Evolutionary conservation across 768 basidiomycete genomes (phyloP).

Genomic region (Megacollybia marginata): DNA sequence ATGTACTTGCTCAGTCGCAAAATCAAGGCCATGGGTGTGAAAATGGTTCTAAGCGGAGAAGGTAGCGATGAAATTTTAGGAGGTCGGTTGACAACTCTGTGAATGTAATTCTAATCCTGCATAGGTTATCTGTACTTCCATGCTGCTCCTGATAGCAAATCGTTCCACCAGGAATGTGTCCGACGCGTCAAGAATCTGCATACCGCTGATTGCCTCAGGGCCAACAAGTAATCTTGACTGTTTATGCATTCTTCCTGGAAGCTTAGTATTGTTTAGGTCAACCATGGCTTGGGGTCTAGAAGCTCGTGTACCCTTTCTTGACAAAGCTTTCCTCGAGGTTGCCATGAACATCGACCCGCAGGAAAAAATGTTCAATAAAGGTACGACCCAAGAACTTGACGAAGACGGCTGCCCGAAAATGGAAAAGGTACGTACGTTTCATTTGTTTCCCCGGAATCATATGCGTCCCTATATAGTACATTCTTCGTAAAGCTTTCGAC

Average conservation of each 20-base stretch:
- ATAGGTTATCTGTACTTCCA: conserved; percentile 99
- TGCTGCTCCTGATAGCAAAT: conserved; percentile 80
- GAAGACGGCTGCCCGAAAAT: conserved; percentile 83
- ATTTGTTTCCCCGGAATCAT: conserved; percentile 1
- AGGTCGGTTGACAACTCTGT: conserved; percentile 37
- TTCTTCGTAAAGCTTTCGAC: conserved; percentile 94
- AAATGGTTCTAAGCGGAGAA: conserved; percentile 98
- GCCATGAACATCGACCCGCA: conserved; percentile 86
- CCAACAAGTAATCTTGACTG: conserved; percentile 69
- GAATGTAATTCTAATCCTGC: conserved; percentile 4
- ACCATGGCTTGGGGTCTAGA: conserved; percentile 99
- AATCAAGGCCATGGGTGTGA: conserved; percentile 99
- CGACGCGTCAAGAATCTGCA: conserved; percentile 96
- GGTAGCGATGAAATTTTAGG: conserved; percentile 97
- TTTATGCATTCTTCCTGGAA: not conserved
- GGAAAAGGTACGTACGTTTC: conserved; percentile 71
- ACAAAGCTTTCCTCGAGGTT: conserved; percentile 91
- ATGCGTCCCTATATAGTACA: conserved; percentile 54
- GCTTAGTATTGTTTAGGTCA: conserved; percentile 41
- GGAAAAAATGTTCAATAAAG: conserved; percentile 86
- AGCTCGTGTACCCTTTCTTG: conserved; percentile 97
- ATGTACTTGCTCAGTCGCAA: conserved; percentile 98
- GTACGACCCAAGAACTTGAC: conserved; percentile 64
- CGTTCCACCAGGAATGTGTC: conserved; percentile 94
- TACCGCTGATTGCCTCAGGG: conserved; percentile 93